Evolutionary conservation across 1,284 basidiomycete genomes (phyloP).

Genomic region (Abortiporus biennis): DNA sequence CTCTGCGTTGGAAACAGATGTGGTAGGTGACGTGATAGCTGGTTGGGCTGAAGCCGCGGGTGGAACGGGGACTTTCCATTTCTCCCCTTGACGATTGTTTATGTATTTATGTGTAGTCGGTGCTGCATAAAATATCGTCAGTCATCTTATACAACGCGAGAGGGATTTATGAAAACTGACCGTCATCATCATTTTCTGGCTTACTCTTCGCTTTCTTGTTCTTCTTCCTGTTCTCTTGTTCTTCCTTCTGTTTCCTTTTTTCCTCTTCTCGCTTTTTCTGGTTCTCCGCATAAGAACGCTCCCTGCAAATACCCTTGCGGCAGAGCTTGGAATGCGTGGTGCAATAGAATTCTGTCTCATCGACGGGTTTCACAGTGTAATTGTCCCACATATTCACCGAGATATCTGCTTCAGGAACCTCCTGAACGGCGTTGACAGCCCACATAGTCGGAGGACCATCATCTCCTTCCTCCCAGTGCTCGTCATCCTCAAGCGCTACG

Average conservation of each 20-base stretch:
- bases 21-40: neutral
- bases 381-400: constrained; percentile 9
- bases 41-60: neutral
- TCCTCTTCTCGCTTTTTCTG: constrained; percentile 5
- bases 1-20: neutral
- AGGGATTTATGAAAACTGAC: neutral
- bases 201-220: constrained; percentile 5
- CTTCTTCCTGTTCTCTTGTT: neutral
- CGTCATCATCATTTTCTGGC: neutral
- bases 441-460: neutral
- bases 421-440: neutral
- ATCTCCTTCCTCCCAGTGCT: constrained; percentile 6
- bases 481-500: constrained; percentile 3
- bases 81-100: neutral
- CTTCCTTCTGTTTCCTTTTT: constrained; percentile 1
- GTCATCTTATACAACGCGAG: neutral
- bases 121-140: neutral
- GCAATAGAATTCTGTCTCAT: constrained; percentile 11
- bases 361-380: neutral
- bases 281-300: neutral
- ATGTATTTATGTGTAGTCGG: neutral
- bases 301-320: constrained; percentile 20
- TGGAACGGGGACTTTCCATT: neutral
- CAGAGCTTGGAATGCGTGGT: constrained; percentile 17
- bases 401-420: neutral